These are phyloP conservation scores for Tolypocladium guangdongense DNA, from an alignment of 2,329 filamentous ascomycete species.

Conservation along the genomic window DNA sequence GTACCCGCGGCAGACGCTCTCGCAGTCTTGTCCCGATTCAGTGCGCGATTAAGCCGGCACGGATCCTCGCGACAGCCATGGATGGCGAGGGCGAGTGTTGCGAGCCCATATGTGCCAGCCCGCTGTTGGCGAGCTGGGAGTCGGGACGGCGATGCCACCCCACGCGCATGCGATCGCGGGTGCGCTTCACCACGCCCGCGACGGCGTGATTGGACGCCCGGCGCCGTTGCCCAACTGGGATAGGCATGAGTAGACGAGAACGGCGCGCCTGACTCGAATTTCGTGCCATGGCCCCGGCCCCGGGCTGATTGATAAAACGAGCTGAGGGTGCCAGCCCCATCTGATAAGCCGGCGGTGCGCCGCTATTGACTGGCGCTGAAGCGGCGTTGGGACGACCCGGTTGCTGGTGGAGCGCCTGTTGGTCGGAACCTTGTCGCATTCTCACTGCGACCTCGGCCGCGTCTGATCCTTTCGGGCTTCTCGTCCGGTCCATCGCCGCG, in stretches of 20 bases:
- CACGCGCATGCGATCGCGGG: not conserved
- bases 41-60: not conserved
- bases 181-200: not conserved
- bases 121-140: too few relatives aligned
- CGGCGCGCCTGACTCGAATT: not conserved
- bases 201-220: not conserved
- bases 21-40: not conserved
- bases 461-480: not conserved
- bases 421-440: too few relatives aligned
- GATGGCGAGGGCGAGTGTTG: not conserved
- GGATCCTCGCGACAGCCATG: not conserved
- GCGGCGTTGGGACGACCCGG: too few relatives aligned
- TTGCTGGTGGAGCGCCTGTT: too few relatives aligned
- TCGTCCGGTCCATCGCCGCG: not conserved
- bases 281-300: not conserved
- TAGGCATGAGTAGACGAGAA: not conserved
- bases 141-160: not conserved
- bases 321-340: not conserved
- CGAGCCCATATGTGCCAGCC: not conserved
- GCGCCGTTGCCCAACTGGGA: not conserved
- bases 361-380: not conserved
- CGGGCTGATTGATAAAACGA: slow-evolving; percentile 1
- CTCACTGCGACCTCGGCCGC: too few relatives aligned
- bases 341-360: not conserved
- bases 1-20: not conserved